These are phyloP conservation scores for Apiotrichum laibachii DNA, from an alignment of 1,284 basidiomycete species.

Conservation along the genomic window DNA sequence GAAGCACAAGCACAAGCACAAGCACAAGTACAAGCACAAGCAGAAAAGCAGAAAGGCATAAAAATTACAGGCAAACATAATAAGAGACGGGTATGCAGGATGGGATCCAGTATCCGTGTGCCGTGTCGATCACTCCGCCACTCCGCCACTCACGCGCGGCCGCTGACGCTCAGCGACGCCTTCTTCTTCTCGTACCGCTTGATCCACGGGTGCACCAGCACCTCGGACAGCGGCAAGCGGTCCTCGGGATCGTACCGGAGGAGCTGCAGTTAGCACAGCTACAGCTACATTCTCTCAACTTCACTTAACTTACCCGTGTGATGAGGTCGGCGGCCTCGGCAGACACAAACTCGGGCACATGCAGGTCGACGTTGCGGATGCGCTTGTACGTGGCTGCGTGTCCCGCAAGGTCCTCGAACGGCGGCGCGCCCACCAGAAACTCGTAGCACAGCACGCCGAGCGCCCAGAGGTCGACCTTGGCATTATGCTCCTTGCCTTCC, in stretches of 20 bases:
- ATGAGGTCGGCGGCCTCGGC: slow-evolving; percentile 68
- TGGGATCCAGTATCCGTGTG: no score
- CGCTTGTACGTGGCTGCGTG: slow-evolving; percentile 75
- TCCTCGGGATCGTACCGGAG: slow-evolving; percentile 81
- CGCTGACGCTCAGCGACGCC: slow-evolving; percentile 15
- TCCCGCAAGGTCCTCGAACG: slow-evolving; percentile 78
- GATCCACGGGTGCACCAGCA: slow-evolving; percentile 89
- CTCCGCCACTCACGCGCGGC: neutral
- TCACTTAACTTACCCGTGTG: slow-evolving; percentile 53
- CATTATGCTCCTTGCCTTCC: slow-evolving; percentile 61
- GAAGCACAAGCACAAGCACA: neutral
- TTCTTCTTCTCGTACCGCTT: slow-evolving; percentile 62
- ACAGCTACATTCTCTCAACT: no score
- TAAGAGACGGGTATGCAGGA: neutral
- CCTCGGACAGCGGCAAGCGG: slow-evolving; percentile 75
- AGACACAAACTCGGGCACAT: slow-evolving; percentile 66
- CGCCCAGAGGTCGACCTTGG: slow-evolving; percentile 80
- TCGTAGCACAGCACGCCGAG: slow-evolving; percentile 94
- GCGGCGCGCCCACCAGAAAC: slow-evolving; percentile 86
- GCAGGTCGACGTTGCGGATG: slow-evolving; percentile 65
- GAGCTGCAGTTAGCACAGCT: slow-evolving; percentile 59
- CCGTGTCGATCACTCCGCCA: no score
- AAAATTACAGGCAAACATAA: neutral
- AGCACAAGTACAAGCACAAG: slow-evolving; percentile 4
- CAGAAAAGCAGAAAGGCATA: neutral